A percentile compares a stretch with the other conserved stretches of the same genome.
Evolutionary conservation across 306 rosid genomes (phyloP).

Genomic region (Sindora glabra): DNA sequence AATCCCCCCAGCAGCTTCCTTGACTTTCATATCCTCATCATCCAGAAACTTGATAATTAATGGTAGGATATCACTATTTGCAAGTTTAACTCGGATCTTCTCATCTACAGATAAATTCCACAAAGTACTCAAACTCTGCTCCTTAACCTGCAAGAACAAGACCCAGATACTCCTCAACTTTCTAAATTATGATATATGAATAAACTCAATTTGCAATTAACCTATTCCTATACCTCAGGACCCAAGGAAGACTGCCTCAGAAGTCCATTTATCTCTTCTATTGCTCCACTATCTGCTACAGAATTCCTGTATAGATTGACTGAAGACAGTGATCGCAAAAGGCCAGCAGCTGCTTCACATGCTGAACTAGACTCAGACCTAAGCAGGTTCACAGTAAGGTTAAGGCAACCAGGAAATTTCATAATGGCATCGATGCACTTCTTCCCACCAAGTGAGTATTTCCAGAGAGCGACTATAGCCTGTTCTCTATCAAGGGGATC

Average conservation of each 20-base stretch:
- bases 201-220: not conserved
- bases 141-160: constrained; percentile 59
- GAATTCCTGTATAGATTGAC: constrained; percentile 55
- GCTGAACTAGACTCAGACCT: constrained; percentile 60
- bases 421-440: constrained; percentile 65
- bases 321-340: constrained; percentile 60
- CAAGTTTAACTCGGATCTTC: constrained; percentile 55
- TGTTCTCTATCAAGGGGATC: constrained; percentile 74
- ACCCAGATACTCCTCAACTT: constrained; percentile 22
- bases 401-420: constrained; percentile 79
- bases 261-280: constrained; percentile 76
- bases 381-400: constrained; percentile 66
- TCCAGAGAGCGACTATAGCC: constrained; percentile 70
- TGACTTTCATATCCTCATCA: constrained; percentile 61
- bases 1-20: constrained; percentile 83
- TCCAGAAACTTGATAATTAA: constrained; percentile 60
- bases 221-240: constrained; percentile 49
- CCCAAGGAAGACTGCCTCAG: constrained; percentile 47
- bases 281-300: constrained; percentile 77
- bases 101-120: constrained; percentile 86
- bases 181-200: constrained; percentile 14
- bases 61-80: constrained; percentile 41
- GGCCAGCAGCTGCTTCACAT: constrained; percentile 93
- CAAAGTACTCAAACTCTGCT: constrained; percentile 60
- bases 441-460: constrained; percentile 87